A percentile compares a stretch with the other conserved stretches of the same genome.
Evolutionary conservation across 257 asterid genomes (phyloP).

Genomic region (Solanum appendiculatum): DNA sequence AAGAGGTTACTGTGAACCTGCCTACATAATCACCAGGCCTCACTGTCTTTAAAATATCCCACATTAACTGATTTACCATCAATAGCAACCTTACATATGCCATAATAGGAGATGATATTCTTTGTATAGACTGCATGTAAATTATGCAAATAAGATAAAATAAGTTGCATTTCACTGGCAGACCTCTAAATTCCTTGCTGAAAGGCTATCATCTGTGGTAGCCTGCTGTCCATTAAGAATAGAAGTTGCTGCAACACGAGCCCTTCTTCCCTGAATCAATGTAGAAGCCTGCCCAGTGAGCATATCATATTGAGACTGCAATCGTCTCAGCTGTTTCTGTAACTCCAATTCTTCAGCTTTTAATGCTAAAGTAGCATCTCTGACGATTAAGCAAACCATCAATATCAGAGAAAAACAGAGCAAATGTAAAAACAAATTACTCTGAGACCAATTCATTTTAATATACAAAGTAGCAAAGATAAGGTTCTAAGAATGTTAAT

Average conservation of each 20-base stretch:
- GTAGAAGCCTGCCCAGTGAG: constrained; percentile 86
- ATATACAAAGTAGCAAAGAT: background rate
- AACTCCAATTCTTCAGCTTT: constrained; percentile 86
- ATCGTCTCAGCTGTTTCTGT: constrained; percentile 81
- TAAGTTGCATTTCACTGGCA: constrained; percentile 3
- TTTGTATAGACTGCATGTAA: background rate
- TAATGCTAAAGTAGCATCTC: constrained; percentile 82
- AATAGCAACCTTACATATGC: background rate
- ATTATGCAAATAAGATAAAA: background rate
- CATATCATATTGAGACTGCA: constrained; percentile 77
- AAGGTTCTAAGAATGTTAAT: background rate
- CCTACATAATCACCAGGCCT: background rate
- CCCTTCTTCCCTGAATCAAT: constrained; percentile 91
- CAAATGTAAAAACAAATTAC: background rate
- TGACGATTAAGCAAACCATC: constrained; percentile 25
- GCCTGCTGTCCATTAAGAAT: constrained; percentile 73
- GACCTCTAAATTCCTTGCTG: constrained; percentile 93
- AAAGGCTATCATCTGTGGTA: constrained; percentile 71
- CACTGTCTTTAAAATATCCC: background rate
- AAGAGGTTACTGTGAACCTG: background rate
- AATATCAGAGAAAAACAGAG: constrained; percentile 10
- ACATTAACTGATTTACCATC: background rate
- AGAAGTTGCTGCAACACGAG: constrained; percentile 90
- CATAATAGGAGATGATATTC: background rate
- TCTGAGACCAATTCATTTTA: background rate